Base-by-base conservation (phyloP, 176 grass and related monocot species). In the Cenchrus fungigraminus region DNA sequence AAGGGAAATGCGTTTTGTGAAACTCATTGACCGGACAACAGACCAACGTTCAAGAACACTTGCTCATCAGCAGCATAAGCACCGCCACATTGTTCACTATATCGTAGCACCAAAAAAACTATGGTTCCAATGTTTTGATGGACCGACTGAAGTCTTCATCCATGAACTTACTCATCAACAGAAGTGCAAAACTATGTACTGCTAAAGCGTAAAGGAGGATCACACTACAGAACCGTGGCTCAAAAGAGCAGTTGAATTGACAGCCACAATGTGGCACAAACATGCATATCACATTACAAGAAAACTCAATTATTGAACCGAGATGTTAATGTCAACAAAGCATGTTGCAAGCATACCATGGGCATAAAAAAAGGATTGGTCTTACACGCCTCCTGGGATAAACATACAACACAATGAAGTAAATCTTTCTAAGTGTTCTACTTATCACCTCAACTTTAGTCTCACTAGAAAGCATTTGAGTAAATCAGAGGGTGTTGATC, bases 401-500 rank as follows among this genome's bases (percentile, higher is more conserved):
- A 47, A 78, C 15, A 72, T 78, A 83, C 86, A 83, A 72, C 65
- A 83, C 25, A 71, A 83, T 12, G 19, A 78, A 78, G 64, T 46
- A 83, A 61, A 78, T 71, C 29, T 71, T 63, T 44, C 73, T 82
- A 83, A 7, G 1, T 59, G 19, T 40, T 40, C 43, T 78, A 83
- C 44, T 69, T 44, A 10, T 54, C 47, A 66, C 19, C 63, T 43
- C 20, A 83, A 28, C 20, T 1, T 53, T 71, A 10, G 53, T 72
- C 84, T 56, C 58, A 83, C 5, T 3, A 3, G 0, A 28, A 42
- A 31, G 20, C n/a, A 14, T 63, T 13, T 0, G 69, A 22, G 34
- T 62, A 12, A 40, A 76, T 94, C 85, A 95, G 40, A 99, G 74
- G 52, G 74, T 57, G 8, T 94, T 99, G 64, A 99, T 91, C 97